phyloP scores from a whole-genome alignment of 2,329 filamentous ascomycete species.

The Trichoderma sp. region DNA sequence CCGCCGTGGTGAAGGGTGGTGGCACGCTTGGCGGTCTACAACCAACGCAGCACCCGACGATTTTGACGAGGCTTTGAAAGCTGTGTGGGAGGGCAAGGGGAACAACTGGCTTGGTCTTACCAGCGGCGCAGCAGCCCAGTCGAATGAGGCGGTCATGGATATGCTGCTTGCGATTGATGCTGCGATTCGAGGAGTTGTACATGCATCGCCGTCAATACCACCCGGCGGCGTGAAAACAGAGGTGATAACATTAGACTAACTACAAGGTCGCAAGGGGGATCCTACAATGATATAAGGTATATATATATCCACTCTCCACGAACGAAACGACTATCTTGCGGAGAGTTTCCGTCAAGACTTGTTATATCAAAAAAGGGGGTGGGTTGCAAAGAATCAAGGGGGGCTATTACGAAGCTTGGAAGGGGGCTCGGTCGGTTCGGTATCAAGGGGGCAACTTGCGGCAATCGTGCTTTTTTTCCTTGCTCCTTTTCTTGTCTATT shows the following conservation, averaged over 20 bases:
- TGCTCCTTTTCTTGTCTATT: neutral
- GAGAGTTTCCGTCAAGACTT: neutral
- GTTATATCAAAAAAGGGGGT: neutral
- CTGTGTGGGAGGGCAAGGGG: conserved; percentile 46
- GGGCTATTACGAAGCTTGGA: neutral
- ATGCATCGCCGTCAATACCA: neutral
- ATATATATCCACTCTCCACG: neutral
- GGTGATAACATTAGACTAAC: neutral
- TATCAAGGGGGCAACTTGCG: neutral
- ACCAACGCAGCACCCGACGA: conserved; percentile 30
- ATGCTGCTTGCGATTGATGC: conserved; percentile 49
- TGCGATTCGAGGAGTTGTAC: conserved; percentile 37
- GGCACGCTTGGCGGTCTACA: conserved; percentile 45
- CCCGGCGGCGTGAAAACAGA: neutral
- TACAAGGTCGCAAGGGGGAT: neutral
- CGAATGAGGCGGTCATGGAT: conserved; percentile 41
- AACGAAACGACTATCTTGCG: neutral
- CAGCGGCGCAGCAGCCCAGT: conserved; percentile 45
- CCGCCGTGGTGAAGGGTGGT: conserved; percentile 49
- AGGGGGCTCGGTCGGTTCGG: neutral
- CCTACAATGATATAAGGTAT: neutral
- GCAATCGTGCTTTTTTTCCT: neutral
- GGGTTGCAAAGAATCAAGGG: neutral
- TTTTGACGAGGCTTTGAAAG: conserved; percentile 40
- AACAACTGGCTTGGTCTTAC: conserved; percentile 48